Evolutionary conservation across 345 rosid genomes (phyloP).

Genomic region (Ceriops tagal): DNA sequence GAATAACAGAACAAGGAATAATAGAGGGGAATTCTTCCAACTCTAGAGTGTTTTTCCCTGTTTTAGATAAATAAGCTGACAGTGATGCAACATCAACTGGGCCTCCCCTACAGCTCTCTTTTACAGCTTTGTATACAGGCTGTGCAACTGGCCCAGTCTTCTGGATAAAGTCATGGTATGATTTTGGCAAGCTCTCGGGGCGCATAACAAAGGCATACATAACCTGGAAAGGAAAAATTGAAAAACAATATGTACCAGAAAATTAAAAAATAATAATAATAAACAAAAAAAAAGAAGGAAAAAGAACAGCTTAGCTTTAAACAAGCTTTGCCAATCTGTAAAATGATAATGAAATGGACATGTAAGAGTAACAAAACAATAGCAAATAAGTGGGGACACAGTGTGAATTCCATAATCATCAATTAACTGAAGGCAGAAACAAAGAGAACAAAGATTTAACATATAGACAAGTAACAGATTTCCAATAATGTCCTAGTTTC

Average conservation of each 20-base stretch:
- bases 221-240: conserved; percentile 45
- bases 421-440: too few species aligned
- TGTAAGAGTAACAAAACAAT: background rate
- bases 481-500: background rate
- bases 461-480: background rate
- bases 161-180: conserved; percentile 92
- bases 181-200: conserved; percentile 94
- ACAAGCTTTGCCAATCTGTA: background rate
- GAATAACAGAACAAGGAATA: conserved; percentile 88
- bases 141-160: conserved; percentile 93
- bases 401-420: background rate
- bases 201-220: conserved; percentile 92
- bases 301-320: background rate
- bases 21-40: conserved; percentile 76
- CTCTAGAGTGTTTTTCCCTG: conserved; percentile 46
- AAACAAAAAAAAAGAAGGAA: background rate
- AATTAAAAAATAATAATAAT: background rate
- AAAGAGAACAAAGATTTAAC: too few species aligned
- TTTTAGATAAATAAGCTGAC: conserved; percentile 58
- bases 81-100: conserved; percentile 71
- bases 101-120: conserved; percentile 87
- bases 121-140: conserved; percentile 89
- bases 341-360: background rate
- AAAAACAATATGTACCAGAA: background rate
- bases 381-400: background rate